Percentiles rank a stretch among this genome's conserved stretches.
phyloP scores from a whole-genome alignment of 805 yeast genomes.

The Candida xiaguanensis region DNA sequence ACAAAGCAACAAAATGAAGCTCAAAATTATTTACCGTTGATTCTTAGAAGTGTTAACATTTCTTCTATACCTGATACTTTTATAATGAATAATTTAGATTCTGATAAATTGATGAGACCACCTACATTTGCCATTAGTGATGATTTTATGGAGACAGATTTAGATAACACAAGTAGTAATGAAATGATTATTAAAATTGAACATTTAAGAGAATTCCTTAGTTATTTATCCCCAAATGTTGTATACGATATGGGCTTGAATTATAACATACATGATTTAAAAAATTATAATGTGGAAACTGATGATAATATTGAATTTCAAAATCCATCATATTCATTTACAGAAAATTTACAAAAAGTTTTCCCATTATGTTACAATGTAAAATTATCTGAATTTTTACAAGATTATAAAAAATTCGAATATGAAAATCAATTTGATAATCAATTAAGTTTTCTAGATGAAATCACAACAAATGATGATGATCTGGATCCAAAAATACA shows the following conservation, averaged over 20 bases:
- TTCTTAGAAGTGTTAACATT: constrained; percentile 60
- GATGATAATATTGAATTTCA: constrained; percentile 8
- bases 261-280: constrained; percentile 10
- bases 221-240: constrained; percentile 40
- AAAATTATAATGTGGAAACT: constrained; percentile 3
- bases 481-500: constrained; percentile 22
- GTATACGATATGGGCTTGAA: constrained; percentile 34
- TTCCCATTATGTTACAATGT: constrained; percentile 34
- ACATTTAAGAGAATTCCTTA: constrained; percentile 30
- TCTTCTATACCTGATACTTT: constrained; percentile 58
- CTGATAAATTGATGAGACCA: constrained; percentile 10
- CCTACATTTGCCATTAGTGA: constrained; percentile 30
- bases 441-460: constrained; percentile 35
- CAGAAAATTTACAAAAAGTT: constrained; percentile 16
- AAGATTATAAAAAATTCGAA: constrained; percentile 18
- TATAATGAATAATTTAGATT: constrained; percentile 26
- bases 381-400: constrained; percentile 30
- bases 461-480: constrained; percentile 31
- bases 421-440: constrained; percentile 20
- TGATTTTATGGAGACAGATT: constrained; percentile 34
- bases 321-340: constrained; percentile 14
- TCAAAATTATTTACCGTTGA: constrained; percentile 64
- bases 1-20: constrained; percentile 24
- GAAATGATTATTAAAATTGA: constrained; percentile 28
- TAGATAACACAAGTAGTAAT: constrained; percentile 23